These are phyloP conservation scores for Cytidiella melzeri DNA, from an alignment of 768 basidiomycete species.

Conservation along the genomic window DNA sequence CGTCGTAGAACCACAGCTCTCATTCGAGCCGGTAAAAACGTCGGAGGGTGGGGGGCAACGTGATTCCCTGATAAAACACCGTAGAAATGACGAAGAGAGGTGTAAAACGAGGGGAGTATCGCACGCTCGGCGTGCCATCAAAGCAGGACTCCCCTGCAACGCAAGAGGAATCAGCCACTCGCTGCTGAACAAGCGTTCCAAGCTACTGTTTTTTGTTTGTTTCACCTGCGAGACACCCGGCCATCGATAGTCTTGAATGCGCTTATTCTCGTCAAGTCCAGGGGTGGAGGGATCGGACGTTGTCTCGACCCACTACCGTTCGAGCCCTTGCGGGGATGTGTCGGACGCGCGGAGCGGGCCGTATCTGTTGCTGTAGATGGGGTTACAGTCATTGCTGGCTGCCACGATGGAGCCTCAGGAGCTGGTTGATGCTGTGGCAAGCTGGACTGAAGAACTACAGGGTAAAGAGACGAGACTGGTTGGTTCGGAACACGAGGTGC, in stretches of 20 bases:
- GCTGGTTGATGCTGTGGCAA: background rate
- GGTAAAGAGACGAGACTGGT: conserved; percentile 9
- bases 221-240: conserved; percentile 1
- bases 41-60: background rate
- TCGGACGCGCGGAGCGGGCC: background rate
- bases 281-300: conserved; percentile 11
- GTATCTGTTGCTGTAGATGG: background rate
- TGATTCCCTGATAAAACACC: background rate
- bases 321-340: conserved; percentile 9
- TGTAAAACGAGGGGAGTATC: background rate
- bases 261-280: conserved; percentile 15
- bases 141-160: background rate
- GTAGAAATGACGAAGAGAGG: background rate
- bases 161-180: background rate
- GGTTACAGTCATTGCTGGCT: background rate
- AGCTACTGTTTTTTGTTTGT: background rate
- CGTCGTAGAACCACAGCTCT: too few relatives aligned
- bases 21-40: too few relatives aligned
- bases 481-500: conserved; percentile 4
- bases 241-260: conserved; percentile 11
- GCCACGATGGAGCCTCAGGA: background rate
- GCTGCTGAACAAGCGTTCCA: background rate
- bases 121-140: background rate
- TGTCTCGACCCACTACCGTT: conserved; percentile 4
- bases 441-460: conserved; percentile 6